Evolutionary conservation across 768 basidiomycete species (phyloP).

Genomic region (Mrakia blollopis): DNA sequence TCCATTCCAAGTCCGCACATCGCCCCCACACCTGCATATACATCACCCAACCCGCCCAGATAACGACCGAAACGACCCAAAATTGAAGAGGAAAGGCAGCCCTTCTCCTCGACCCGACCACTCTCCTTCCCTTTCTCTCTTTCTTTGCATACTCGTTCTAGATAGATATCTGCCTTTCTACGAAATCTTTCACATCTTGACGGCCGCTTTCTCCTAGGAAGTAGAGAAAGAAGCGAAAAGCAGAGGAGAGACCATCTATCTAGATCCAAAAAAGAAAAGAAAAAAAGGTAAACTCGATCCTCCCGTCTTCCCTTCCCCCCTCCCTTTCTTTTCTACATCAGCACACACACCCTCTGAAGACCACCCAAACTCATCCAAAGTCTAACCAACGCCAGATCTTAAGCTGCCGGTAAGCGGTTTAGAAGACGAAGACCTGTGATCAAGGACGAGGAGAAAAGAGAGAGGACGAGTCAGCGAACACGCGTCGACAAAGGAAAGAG

Average conservation of each 20-base stretch:
- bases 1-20: background rate
- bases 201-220: too few species aligned
- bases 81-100: too few species aligned
- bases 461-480: background rate
- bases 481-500: background rate
- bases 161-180: too few species aligned
- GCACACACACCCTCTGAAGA: too few species aligned
- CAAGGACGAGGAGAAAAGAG: background rate
- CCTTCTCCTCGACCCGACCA: background rate
- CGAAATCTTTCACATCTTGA: too few species aligned
- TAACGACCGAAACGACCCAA: background rate
- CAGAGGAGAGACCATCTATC: too few species aligned
- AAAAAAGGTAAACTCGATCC: too few species aligned
- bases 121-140: background rate
- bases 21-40: background rate
- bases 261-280: too few species aligned
- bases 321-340: too few species aligned
- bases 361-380: background rate
- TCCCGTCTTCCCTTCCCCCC: too few species aligned
- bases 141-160: background rate
- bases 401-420: background rate
- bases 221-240: too few species aligned
- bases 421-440: conserved; percentile 5
- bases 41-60: background rate
- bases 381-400: background rate